Evolutionary conservation across 768 basidiomycete genomes (phyloP).

Genomic region (Kwoniella sp.): DNA sequence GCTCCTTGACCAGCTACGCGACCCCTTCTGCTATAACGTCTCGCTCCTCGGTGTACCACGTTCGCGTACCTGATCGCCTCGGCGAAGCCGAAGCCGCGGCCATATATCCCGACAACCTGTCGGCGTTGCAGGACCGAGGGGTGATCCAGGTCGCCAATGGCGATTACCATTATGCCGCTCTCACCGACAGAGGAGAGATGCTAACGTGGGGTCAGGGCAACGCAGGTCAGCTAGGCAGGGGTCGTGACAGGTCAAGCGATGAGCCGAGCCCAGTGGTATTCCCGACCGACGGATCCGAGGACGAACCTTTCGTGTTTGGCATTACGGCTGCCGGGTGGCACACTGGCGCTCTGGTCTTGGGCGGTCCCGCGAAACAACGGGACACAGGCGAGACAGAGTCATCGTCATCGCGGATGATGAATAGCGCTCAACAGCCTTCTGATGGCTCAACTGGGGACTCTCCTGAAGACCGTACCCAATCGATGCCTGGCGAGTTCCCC

Average conservation of each 20-base stretch:
- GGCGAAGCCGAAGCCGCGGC: too few species aligned
- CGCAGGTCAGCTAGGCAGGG: constrained; percentile 77
- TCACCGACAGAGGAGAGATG: constrained; percentile 70
- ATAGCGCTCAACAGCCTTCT: background rate
- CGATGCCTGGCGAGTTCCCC: constrained; percentile 3
- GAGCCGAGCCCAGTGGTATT: constrained; percentile 47
- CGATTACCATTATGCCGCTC: constrained; percentile 85
- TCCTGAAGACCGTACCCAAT: background rate
- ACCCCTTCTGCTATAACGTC: constrained; percentile 12
- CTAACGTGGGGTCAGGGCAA: constrained; percentile 77
- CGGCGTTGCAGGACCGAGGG: constrained; percentile 66
- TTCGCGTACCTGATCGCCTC: constrained; percentile 71
- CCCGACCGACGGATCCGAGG: constrained; percentile 22
- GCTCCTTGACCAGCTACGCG: constrained; percentile 63
- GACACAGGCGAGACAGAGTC: background rate
- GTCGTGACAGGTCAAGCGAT: constrained; percentile 56
- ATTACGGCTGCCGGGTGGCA: constrained; percentile 88
- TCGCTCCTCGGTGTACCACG: constrained; percentile 16
- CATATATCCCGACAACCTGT: constrained; percentile 67
- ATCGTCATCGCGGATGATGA: too few species aligned
- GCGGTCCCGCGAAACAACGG: constrained; percentile 7
- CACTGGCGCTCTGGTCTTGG: constrained; percentile 79
- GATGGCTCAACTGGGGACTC: background rate
- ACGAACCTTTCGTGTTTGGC: constrained; percentile 65
- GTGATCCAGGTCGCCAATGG: constrained; percentile 86